Percentiles rank a stretch among this genome's conserved stretches.
phyloP scores from a whole-genome alignment of 2,329 filamentous ascomycete genomes.

The Fusarium pseudoanthophilum region DNA sequence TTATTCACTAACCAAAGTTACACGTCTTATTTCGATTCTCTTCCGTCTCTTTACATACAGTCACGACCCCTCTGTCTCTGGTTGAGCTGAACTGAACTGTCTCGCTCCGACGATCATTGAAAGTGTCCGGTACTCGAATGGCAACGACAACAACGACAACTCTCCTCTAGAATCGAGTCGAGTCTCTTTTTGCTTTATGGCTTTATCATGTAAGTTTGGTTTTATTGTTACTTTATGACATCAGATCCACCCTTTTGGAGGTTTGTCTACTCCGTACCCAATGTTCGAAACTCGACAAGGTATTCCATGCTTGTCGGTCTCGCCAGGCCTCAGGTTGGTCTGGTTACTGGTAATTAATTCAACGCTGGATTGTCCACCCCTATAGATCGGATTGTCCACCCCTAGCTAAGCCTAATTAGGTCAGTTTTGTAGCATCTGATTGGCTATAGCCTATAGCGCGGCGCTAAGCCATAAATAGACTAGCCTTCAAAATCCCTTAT shows the following conservation, averaged over 20 bases:
- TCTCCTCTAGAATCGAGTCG: background rate
- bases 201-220: constrained; percentile 31
- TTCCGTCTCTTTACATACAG: background rate
- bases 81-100: background rate
- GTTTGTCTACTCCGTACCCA: constrained; percentile 1
- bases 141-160: constrained; percentile 7
- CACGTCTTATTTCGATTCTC: constrained; percentile 13
- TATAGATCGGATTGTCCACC: no score
- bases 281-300: constrained; percentile 22
- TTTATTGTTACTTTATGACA: constrained; percentile 26
- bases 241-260: constrained; percentile 17
- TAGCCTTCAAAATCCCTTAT: no score
- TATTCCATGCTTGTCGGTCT: constrained; percentile 18
- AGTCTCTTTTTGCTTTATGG: constrained; percentile 27
- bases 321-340: constrained; percentile 31
- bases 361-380: no score
- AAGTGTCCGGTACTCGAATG: constrained; percentile 6
- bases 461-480: no score
- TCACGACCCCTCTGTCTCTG: constrained; percentile 15
- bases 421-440: no score
- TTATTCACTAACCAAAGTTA: constrained; percentile 11
- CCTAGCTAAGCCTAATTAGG: no score
- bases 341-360: constrained; percentile 30
- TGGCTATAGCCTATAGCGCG: no score
- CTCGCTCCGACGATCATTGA: constrained; percentile 14